phyloP scores from a whole-genome alignment of 805 yeast species.

The Candida maesae region DNA sequence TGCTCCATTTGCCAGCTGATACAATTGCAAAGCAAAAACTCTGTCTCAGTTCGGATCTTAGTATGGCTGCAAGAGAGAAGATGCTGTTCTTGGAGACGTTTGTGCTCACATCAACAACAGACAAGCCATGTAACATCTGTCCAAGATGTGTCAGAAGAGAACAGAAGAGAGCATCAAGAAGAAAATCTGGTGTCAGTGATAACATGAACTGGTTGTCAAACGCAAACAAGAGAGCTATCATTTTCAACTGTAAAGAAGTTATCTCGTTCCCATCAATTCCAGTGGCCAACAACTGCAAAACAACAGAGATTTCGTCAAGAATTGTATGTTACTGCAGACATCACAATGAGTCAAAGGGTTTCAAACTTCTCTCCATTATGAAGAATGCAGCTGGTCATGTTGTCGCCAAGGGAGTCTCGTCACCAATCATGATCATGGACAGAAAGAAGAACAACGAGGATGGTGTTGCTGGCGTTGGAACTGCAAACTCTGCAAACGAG shows the following conservation, averaged over 20 bases:
- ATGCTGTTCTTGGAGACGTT: slow-evolving; percentile 71
- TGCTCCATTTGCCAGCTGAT: slow-evolving; percentile 81
- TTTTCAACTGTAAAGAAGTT: slow-evolving; percentile 88
- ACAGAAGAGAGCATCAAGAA: slow-evolving; percentile 87
- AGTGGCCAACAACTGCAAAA: slow-evolving; percentile 27
- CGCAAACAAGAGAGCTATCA: slow-evolving; percentile 74
- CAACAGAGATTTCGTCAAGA: slow-evolving; percentile 58
- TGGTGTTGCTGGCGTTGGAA: slow-evolving; percentile 12
- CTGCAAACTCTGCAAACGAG: slow-evolving; percentile 20
- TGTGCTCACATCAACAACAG: slow-evolving; percentile 59
- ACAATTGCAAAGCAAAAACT: slow-evolving; percentile 84
- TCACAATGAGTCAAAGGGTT: slow-evolving; percentile 85
- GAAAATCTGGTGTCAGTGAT: slow-evolving; percentile 77
- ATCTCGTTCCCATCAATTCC: slow-evolving; percentile 64
- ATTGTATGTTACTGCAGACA: slow-evolving; percentile 96
- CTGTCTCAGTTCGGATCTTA: slow-evolving; percentile 48
- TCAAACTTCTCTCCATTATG: slow-evolving; percentile 64
- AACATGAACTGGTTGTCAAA: slow-evolving; percentile 74
- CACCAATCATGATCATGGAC: slow-evolving; percentile 88
- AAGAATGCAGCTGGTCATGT: slow-evolving; percentile 57
- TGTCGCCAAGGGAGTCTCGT: slow-evolving; percentile 67
- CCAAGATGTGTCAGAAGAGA: slow-evolving; percentile 88
- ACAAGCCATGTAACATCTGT: slow-evolving; percentile 71
- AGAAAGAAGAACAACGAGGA: slow-evolving; percentile 53
- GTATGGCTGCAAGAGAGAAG: slow-evolving; percentile 46